Base-by-base conservation (phyloP, 2,329 filamentous ascomycete genomes). In the Penicillium sp. region DNA sequence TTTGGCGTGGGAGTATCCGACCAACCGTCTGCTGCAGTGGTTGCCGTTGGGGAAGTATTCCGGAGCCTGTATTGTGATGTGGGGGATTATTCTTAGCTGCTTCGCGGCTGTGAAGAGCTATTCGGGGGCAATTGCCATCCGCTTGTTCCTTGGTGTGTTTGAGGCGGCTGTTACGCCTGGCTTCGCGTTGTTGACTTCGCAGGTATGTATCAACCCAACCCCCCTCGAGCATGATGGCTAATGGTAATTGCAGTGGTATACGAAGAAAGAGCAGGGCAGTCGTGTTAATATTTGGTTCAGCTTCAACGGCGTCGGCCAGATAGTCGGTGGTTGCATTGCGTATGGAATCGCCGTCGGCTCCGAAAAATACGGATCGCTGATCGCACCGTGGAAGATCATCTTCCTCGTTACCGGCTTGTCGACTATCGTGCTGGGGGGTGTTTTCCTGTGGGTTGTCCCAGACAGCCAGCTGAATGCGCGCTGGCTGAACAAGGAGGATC, bases 151-250 rank as follows among this genome's bases (percentile, higher is more conserved):
- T 0, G 86, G 86, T 25, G 74, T 85, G 0, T 86, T 85, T 47
- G 86, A 89, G 63, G 75, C 82, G 0, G 81, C 83, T 0, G 82
- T 88, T 1, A 86, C 82, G 0, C 85, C 85, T 0, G 83, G 83
- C 0, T 87, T 87, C 57, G 80, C 82, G 0, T 73, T 88, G 1
- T 77, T 88, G 57, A 87, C 84, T 1, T 80, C 75, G 3, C 82
- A 72, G 58, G 70, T 70, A 51, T 18, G 15, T 18, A n/a, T n/a
- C n/a, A n/a, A n/a, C n/a, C n/a, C n/a, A n/a, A n/a, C n/a, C n/a
- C n/a, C n/a, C n/a, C n/a, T 8, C 12, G 12, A 40, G n/a, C 24
- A 7, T 6, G 12, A 6, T 40, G n/a, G 20, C 38, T 24, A 10
- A 37, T 18, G 1, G 13, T 33, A 18, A 31, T 28, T 13, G 6